Percentiles rank a stretch among this genome's conserved stretches.
Conservation (phyloP, 2,329 filamentous ascomycete species). For the Zarea fungicola region DNA sequence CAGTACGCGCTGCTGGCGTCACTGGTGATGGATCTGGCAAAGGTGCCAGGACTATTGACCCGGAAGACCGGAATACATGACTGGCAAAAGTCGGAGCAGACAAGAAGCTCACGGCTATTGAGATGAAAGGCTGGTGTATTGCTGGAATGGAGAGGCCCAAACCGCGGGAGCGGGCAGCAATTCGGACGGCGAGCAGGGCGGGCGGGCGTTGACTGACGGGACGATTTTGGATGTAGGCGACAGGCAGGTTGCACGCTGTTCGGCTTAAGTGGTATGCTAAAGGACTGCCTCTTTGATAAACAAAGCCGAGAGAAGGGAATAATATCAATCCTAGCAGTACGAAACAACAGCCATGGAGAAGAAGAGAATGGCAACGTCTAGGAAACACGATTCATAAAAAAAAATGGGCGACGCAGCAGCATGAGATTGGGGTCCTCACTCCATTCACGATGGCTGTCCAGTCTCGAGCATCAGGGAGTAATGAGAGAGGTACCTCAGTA, state of each 20-base stretch:
- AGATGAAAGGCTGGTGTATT: neutral
- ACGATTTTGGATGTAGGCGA: neutral
- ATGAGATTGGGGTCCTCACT: slow-evolving; percentile 4
- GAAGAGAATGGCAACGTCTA: neutral
- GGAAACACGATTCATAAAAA: slow-evolving; percentile 2
- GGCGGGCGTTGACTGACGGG: neutral
- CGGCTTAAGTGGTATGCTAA: neutral
- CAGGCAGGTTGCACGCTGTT: neutral
- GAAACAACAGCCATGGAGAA: neutral
- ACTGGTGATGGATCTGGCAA: slow-evolving; percentile 29
- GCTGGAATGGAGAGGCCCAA: neutral
- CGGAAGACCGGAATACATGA: slow-evolving; percentile 42
- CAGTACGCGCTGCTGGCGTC: slow-evolving; percentile 5
- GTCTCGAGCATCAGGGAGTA: neutral
- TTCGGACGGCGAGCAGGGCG: neutral
- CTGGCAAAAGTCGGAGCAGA: slow-evolving; percentile 21
- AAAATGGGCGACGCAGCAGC: slow-evolving; percentile 7
- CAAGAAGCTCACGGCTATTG: neutral
- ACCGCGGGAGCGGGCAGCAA: neutral
- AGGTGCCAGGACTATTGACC: slow-evolving; percentile 43
- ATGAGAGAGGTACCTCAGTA: neutral
- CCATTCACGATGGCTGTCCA: slow-evolving; percentile 5
- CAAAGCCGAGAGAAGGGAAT: neutral
- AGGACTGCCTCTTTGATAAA: neutral
- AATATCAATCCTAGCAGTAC: neutral